Conservation (phyloP, 1,284 basidiomycete species). For the Grifola frondosa region DNA sequence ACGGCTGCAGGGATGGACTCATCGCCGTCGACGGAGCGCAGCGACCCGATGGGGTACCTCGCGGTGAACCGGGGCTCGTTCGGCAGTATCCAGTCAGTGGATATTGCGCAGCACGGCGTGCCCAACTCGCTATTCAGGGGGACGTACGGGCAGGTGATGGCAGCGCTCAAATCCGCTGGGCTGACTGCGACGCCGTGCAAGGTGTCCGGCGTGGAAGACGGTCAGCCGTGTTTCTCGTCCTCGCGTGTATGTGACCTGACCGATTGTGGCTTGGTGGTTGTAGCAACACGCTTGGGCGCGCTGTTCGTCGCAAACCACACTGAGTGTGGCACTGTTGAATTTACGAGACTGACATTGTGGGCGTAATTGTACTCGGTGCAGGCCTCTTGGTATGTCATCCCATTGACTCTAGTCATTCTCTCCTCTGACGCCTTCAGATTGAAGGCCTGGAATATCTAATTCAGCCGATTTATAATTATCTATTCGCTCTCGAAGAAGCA, state of each 20-base stretch:
- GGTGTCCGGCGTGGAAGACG: slow-evolving; percentile 35
- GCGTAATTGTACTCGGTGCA: too few species aligned
- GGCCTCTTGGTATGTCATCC: too few species aligned
- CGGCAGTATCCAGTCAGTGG: slow-evolving; percentile 23
- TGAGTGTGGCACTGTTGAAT: slow-evolving; percentile 33
- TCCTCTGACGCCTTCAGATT: too few species aligned
- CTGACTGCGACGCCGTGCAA: slow-evolving; percentile 40
- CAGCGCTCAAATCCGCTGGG: slow-evolving; percentile 43
- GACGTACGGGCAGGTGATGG: slow-evolving; percentile 49
- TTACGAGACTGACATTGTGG: slow-evolving; percentile 48
- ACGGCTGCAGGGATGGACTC: slow-evolving; percentile 46
- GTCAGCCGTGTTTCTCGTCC: slow-evolving; percentile 28
- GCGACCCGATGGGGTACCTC: slow-evolving; percentile 4
- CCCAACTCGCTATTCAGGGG: slow-evolving; percentile 41
- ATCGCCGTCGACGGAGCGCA: slow-evolving; percentile 22
- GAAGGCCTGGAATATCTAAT: too few species aligned
- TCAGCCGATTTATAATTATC: too few species aligned
- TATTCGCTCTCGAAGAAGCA: too few species aligned
- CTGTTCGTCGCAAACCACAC: slow-evolving; percentile 43
- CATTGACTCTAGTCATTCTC: too few species aligned
- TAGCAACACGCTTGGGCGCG: slow-evolving; percentile 46
- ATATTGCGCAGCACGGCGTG: slow-evolving; percentile 14
- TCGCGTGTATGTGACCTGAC: slow-evolving; percentile 1
- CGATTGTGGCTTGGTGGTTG: slow-evolving; percentile 7
- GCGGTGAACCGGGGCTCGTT: slow-evolving; percentile 18